Conservation (phyloP, 2,329 filamentous ascomycete genomes). For the Pseudodiploospora longispora region DNA sequence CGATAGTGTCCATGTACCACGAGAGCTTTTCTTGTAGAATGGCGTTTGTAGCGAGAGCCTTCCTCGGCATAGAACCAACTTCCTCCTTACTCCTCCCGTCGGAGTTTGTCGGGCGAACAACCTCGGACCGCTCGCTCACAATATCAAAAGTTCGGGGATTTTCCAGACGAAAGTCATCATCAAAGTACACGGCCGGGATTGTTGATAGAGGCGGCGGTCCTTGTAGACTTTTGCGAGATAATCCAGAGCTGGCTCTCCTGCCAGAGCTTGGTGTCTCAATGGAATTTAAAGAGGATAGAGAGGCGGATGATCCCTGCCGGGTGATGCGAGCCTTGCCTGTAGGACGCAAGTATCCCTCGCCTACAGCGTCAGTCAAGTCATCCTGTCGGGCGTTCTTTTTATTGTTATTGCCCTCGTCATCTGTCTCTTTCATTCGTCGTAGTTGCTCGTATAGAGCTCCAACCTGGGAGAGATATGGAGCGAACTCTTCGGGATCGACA, state of each 20-base stretch:
- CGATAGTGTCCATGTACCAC: slow-evolving; percentile 99
- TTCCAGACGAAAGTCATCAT: slow-evolving; percentile 88
- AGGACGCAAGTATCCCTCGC: slow-evolving; percentile 42
- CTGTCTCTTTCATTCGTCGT: slow-evolving; percentile 70
- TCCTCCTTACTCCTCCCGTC: slow-evolving; percentile 44
- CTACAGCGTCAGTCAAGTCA: slow-evolving; percentile 28
- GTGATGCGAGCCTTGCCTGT: slow-evolving; percentile 18
- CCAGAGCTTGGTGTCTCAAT: slow-evolving; percentile 36
- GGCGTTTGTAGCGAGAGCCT: slow-evolving; percentile 88
- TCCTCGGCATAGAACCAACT: slow-evolving; percentile 53
- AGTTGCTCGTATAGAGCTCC: slow-evolving; percentile 84
- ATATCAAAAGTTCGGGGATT: slow-evolving; percentile 95
- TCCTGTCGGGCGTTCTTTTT: slow-evolving; percentile 34
- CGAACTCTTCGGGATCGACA: slow-evolving; percentile 72
- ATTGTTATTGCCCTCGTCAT: slow-evolving; percentile 42
- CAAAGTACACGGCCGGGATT: slow-evolving; percentile 89
- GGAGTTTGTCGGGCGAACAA: slow-evolving; percentile 63
- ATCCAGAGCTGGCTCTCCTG: slow-evolving; percentile 39
- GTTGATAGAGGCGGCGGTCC: slow-evolving; percentile 82
- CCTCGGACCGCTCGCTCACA: slow-evolving; percentile 90
- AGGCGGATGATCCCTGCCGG: slow-evolving; percentile 32
- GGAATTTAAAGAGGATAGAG: slow-evolving; percentile 41
- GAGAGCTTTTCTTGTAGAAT: slow-evolving; percentile 97
- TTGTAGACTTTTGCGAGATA: slow-evolving; percentile 53
- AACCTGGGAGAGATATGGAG: slow-evolving; percentile 76